phyloP scores from a whole-genome alignment of 148 eudicot species.

The Vaccinium corymbosum region DNA sequence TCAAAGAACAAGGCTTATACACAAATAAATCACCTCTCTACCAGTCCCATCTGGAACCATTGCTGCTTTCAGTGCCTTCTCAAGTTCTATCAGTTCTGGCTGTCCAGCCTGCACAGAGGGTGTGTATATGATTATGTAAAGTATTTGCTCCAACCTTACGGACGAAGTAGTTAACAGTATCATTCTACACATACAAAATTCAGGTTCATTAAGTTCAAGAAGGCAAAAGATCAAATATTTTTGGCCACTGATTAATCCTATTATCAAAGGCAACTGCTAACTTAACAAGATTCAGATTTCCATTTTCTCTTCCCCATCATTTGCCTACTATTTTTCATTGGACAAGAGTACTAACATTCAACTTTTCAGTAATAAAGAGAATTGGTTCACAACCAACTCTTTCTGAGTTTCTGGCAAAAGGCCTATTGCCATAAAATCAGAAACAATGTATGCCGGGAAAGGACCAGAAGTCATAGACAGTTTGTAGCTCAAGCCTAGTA shows the following conservation, averaged over 20 bases:
- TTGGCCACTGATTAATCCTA: neutral
- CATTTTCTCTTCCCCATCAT: neutral
- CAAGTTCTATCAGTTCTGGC: conserved; percentile 81
- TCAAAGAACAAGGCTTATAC: neutral
- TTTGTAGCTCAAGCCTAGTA: neutral
- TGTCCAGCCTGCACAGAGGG: conserved; percentile 67
- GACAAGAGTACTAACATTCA: neutral
- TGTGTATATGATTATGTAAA: conserved; percentile 11
- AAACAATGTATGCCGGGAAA: neutral
- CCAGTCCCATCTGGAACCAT: conserved; percentile 85
- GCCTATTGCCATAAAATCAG: neutral
- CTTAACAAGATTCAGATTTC: neutral
- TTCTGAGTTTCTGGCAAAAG: neutral
- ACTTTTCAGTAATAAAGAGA: neutral
- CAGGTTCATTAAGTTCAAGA: neutral
- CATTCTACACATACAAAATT: neutral
- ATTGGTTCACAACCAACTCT: neutral
- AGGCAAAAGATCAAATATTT: neutral
- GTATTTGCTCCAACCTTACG: neutral
- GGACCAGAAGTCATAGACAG: neutral
- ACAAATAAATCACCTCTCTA: conserved; percentile 65
- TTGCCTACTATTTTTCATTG: neutral
- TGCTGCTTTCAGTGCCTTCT: conserved; percentile 66
- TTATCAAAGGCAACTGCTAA: conserved; percentile 3
- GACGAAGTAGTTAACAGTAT: neutral